These are phyloP conservation scores for Candida anglica DNA, from an alignment of 805 yeast genomes.

Conservation along the genomic window DNA sequence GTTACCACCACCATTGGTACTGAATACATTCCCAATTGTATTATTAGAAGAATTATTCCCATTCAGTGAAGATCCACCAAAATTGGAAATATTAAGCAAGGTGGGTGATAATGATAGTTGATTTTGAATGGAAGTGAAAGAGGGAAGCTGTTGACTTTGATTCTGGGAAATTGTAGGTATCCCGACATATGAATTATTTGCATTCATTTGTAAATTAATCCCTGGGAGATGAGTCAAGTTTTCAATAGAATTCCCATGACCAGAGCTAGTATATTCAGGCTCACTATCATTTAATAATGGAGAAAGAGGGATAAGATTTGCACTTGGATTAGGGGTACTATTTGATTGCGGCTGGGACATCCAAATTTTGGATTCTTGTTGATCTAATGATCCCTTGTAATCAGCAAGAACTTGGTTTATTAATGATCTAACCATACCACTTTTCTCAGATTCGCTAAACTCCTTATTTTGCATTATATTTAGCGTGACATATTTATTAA, in stretches of 20 bases:
- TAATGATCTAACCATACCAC: not conserved
- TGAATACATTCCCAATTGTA: too few species aligned
- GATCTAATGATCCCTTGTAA: not conserved
- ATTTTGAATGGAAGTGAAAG: constrained; percentile 32
- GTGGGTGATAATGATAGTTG: constrained; percentile 24
- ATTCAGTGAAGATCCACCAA: too few species aligned
- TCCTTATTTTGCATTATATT: not conserved
- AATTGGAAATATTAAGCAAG: constrained; percentile 5
- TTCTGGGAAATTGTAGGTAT: constrained; percentile 12
- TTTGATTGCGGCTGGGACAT: not conserved
- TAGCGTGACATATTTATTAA: not conserved
- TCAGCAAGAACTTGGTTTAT: not conserved
- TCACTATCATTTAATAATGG: constrained; percentile 25
- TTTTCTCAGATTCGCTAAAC: not conserved
- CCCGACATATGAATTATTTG: not conserved
- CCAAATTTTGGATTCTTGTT: not conserved
- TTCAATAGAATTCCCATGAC: constrained; percentile 9
- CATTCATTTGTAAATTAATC: constrained; percentile 4
- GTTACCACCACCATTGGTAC: not conserved
- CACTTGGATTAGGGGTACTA: constrained; percentile 4
- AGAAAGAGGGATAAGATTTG: constrained; percentile 25
- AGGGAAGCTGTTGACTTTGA: constrained; percentile 30
- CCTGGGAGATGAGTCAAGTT: constrained; percentile 13
- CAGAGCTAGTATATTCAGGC: constrained; percentile 8
- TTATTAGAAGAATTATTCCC: too few species aligned